Conservation (phyloP, 179 eudicot species). For the Spergularia azorica region DNA sequence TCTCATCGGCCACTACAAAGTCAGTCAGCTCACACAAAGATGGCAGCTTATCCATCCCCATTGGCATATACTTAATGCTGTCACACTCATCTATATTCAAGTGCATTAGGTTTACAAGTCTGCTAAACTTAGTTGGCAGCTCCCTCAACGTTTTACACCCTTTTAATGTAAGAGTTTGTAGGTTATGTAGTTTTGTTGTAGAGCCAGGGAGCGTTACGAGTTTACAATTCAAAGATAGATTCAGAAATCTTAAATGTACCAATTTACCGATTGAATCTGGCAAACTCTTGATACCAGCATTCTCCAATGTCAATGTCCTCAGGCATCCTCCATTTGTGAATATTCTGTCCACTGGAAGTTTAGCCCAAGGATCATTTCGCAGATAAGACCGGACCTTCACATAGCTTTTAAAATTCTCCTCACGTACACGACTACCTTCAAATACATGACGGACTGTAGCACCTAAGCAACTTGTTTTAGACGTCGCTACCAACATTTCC, state of each 20-base stretch:
- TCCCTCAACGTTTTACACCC: background rate
- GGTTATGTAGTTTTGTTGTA: background rate
- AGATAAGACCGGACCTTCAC: background rate
- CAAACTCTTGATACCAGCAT: background rate
- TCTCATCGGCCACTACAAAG: background rate
- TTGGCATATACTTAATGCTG: background rate
- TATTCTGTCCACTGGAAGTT: background rate
- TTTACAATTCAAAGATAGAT: background rate
- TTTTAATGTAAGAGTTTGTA: background rate
- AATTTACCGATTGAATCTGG: slow-evolving; percentile 9
- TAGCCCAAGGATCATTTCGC: background rate
- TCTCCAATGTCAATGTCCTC: slow-evolving; percentile 6
- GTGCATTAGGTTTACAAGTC: slow-evolving; percentile 15
- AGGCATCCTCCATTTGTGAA: background rate
- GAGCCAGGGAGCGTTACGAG: slow-evolving; percentile 9
- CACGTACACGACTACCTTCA: background rate
- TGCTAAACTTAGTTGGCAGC: slow-evolving; percentile 4
- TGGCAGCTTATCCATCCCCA: background rate
- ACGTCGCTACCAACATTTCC: background rate
- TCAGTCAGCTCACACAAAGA: background rate
- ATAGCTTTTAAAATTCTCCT: background rate
- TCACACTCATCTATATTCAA: background rate
- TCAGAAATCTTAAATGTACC: slow-evolving; percentile 21
- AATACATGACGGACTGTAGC: background rate
- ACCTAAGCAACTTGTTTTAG: background rate